Base-by-base conservation (phyloP, 345 rosid species). In the Salix suchowensis region DNA sequence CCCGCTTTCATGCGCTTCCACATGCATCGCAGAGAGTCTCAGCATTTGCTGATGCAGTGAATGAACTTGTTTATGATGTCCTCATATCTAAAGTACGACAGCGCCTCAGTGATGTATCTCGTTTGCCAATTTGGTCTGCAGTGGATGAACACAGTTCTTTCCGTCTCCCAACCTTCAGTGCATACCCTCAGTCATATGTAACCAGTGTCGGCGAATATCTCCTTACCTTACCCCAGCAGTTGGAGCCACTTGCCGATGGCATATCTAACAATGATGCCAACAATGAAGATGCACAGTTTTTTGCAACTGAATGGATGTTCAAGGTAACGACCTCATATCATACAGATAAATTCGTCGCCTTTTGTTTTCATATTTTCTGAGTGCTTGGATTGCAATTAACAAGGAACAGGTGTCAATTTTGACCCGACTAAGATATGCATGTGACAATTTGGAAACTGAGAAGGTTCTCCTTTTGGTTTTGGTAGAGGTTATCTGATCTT, bases 271-370 rank as follows among this genome's bases (percentile, higher is more conserved):
- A 85, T 34, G 97, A 96, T 67, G 77, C 88, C 69, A 88, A 84
- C 89, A 90, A 88, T 61, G 98, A 96, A 12, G 99, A 93, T 50
- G 97, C 95, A 16, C 99, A 93, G 75, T 89, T 92, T 81, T 93
- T 92, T 68, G 97, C 99, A 73, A 89, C 99, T 11, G 99, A 96
- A 84, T 96, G 99, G 99, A 96, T 96, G 98, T 94, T 96, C 87
- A 96, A 93, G 94, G 98, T 95, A 86, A 82, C 68, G 66, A n/a
- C 26, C 6, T 15, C 26, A 28, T 52, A 23, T 52, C 5, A 14
- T 9, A n/a, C 4, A 0, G 46, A 34, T 34, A 67, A 5, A 46
- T 6, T 0, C 52, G 0, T 0, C 0, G 6, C 16, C 52, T 46
- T 46, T 46, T 46, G 16, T 15, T 15, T 46, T 14, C 16, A 46